Percentiles rank a stretch among this genome's conserved stretches.
Evolutionary conservation across 73 alveolate species (phyloP).

Genomic region (Tetrahymena elliotti): DNA sequence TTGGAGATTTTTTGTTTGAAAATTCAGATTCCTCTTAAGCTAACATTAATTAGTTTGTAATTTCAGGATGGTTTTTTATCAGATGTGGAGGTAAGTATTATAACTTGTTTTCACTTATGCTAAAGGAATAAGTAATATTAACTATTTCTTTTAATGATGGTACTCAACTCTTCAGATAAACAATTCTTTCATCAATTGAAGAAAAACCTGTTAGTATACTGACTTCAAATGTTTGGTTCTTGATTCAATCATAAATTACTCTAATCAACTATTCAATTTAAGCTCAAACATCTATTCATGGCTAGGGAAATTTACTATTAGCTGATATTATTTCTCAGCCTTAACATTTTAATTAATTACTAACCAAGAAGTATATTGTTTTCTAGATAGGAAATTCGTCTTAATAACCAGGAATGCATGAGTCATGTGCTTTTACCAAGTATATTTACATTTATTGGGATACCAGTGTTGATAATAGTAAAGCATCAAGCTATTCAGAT

Average conservation of each 20-base stretch:
- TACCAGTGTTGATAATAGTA: background rate
- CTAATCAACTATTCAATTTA: background rate
- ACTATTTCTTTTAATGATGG: background rate
- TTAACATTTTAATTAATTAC: background rate
- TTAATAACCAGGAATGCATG: background rate
- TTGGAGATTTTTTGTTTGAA: background rate
- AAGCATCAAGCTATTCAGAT: background rate
- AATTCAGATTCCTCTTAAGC: background rate
- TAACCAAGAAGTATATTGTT: background rate
- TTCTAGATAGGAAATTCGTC: background rate
- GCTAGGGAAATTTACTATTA: background rate
- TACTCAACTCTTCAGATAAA: background rate
- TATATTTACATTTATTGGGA: background rate
- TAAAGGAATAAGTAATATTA: background rate
- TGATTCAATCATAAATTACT: background rate
- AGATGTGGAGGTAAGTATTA: background rate
- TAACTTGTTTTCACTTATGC: background rate
- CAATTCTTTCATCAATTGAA: background rate
- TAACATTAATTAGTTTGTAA: background rate
- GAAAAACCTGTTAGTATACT: background rate
- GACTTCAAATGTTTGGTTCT: background rate
- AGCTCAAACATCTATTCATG: background rate
- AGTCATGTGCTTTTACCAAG: background rate
- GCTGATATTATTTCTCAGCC: background rate
- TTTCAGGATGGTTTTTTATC: background rate